These are phyloP conservation scores for Lachnellula willkommii DNA, from an alignment of 2,329 filamentous ascomycete species.

Conservation along the genomic window DNA sequence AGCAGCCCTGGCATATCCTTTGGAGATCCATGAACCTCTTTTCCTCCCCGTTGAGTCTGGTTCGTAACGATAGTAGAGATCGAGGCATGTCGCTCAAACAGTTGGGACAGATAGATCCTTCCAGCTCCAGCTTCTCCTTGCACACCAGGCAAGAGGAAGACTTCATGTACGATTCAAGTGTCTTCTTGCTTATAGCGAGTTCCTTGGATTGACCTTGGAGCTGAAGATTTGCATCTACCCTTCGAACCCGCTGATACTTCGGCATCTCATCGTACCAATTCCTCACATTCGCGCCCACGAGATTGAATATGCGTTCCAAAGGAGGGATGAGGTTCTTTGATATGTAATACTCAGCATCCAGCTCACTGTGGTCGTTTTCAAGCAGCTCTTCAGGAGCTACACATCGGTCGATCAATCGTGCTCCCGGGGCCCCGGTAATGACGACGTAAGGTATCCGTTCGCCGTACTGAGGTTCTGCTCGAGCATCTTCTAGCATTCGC, in stretches of 20 bases:
- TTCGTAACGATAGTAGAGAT: constrained; percentile 60
- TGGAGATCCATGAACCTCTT: constrained; percentile 58
- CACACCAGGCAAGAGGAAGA: constrained; percentile 76
- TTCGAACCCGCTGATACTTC: constrained; percentile 72
- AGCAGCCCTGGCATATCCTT: constrained; percentile 73
- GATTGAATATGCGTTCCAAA: constrained; percentile 91
- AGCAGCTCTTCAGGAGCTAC: constrained; percentile 82
- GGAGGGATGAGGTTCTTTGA: constrained; percentile 92
- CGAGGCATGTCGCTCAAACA: constrained; percentile 52
- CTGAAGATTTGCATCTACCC: constrained; percentile 31
- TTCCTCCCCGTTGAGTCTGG: constrained; percentile 58
- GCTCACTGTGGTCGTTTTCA: constrained; percentile 66
- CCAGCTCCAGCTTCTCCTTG: constrained; percentile 39
- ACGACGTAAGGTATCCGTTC: constrained; percentile 95
- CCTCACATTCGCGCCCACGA: constrained; percentile 85
- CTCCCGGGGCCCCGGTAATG: constrained; percentile 78
- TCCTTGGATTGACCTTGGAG: constrained; percentile 36
- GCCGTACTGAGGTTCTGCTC: constrained; percentile 87
- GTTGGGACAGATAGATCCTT: constrained; percentile 48
- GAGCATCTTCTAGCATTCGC: constrained; percentile 78
- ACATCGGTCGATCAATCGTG: constrained; percentile 81
- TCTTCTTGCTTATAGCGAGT: constrained; percentile 46
- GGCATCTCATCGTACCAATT: constrained; percentile 97
- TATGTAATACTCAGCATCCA: constrained; percentile 97
- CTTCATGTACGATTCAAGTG: constrained; percentile 91